phyloP scores from a whole-genome alignment of 169 alveolate species.

The Neospora caninum region DNA sequence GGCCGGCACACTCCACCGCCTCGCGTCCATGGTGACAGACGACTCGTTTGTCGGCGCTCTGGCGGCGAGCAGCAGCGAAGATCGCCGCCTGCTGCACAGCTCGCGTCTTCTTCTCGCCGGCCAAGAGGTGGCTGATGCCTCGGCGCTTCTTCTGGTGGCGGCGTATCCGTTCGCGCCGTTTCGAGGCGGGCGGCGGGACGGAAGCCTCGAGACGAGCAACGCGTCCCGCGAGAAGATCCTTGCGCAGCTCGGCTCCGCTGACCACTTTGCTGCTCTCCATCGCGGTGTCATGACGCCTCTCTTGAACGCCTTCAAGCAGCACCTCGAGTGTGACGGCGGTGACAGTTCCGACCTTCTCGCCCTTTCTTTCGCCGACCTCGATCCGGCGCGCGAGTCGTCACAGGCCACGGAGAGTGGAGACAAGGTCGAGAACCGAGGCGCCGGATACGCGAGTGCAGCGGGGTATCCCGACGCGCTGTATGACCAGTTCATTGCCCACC shows the following conservation, averaged over 20 bases:
- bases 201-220: not conserved
- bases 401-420: not conserved
- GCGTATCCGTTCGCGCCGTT: conserved; percentile 51
- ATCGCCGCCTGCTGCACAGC: conserved; percentile 62
- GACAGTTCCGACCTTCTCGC: not conserved
- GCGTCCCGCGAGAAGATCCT: not conserved
- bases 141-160: conserved; percentile 45
- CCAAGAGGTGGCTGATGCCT: conserved; percentile 61
- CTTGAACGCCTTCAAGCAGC: conserved; percentile 43
- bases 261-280: conserved; percentile 54
- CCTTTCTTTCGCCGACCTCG: not conserved
- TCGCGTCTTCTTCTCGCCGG: conserved; percentile 60
- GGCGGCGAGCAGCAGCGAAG: conserved; percentile 67
- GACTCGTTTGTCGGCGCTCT: conserved; percentile 60
- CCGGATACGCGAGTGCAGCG: not conserved
- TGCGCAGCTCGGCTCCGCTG: not conserved
- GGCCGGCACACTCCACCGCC: conserved; percentile 44
- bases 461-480: conserved; percentile 57
- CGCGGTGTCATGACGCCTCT: conserved; percentile 56
- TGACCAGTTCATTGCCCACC: conserved; percentile 58
- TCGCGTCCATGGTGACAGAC: conserved; percentile 40
- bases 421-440: not conserved
- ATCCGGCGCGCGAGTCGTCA: not conserved
- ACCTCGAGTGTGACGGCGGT: conserved; percentile 18
- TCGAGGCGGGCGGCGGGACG: conserved; percentile 1